These are phyloP conservation scores for Solanum corneliomulleri DNA, from an alignment of 257 asterid species.

Conservation along the genomic window DNA sequence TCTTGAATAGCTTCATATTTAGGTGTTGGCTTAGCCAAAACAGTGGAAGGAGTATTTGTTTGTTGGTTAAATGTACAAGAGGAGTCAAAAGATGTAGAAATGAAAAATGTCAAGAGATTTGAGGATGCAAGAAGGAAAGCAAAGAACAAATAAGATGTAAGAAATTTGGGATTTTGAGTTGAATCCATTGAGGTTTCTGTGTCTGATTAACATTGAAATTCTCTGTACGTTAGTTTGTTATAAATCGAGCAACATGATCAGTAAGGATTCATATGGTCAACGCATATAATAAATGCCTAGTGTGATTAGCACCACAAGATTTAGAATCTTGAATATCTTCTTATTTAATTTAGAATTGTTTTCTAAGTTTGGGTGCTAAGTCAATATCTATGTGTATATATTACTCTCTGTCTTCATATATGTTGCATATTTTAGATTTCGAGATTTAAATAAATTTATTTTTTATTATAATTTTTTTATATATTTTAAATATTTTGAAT, in stretches of 20 bases:
- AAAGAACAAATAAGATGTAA: slow-evolving; percentile 23
- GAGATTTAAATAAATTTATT: too few species aligned
- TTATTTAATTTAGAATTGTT: neutral
- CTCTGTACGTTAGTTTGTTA: neutral
- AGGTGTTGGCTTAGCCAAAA: neutral
- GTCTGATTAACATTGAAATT: neutral
- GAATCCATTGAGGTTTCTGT: slow-evolving; percentile 3
- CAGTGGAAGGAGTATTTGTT: neutral
- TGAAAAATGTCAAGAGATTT: slow-evolving; percentile 40
- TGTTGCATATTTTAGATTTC: neutral
- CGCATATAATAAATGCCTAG: neutral
- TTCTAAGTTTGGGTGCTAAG: neutral
- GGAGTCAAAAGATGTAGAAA: slow-evolving; percentile 31
- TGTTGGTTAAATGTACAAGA: slow-evolving; percentile 19
- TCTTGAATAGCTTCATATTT: neutral
- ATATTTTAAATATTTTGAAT: too few species aligned
- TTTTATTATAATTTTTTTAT: too few species aligned
- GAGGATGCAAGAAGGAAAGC: slow-evolving; percentile 34
- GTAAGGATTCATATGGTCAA: neutral
- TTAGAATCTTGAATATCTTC: neutral
- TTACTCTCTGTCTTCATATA: neutral
- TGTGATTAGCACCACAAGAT: neutral
- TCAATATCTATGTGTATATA: neutral
- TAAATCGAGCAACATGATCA: neutral
- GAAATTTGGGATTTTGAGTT: slow-evolving; percentile 1